Evolutionary conservation across 768 basidiomycete genomes (phyloP), one percentile per base, ranked within the genome.

Genomic region (Mycena galericulata): DNA sequence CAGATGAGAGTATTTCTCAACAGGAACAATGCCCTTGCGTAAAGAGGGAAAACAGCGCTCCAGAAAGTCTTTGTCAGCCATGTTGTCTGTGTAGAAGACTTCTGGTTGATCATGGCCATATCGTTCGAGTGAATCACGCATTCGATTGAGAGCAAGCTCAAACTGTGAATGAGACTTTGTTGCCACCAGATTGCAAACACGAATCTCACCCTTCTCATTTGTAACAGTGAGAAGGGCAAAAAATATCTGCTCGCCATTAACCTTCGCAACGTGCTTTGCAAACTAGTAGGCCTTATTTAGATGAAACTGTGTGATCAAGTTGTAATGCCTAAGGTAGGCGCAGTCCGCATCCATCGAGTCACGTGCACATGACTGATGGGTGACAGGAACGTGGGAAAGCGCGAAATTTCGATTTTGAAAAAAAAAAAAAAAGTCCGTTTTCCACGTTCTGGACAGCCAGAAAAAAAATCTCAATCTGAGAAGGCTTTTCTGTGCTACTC

Each of bases 81-180:
- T 72, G 24, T 70, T 73, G 34, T 73, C 65, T 3, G 69, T 73
- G 36, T 73, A 73, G 29, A 70, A 65, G 7, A 70, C 4, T 6
- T 26, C 20, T 0, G 69, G 65, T 26, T 67, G 65, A 1, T 29
- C 4, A 15, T 67, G 58, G 17, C 72, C 69, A 29, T 73, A 73
- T 18, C 14, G 65, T 0, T 70, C 24, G 1, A 83, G 75, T 1
- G 77, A 79, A 3, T 72, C 54, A 0, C 56, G 57, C 40, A 81
- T 76, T 11, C 46, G 30, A 6, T 26, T 41, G 0, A 83, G 68
- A 0, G 76, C 76, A 2, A 71, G 63, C 29, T 76, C 75, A 50
- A 73, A 79, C 34, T 82, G 76, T 0, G 71, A 65, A 43, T 82
- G 80, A 0, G 79, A 69, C 60, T 80, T 83, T 0, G 79, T 80